A percentile compares a stretch with the other conserved stretches of the same genome.
These are phyloP conservation scores for Solanum pinnatisectum DNA, from an alignment of 257 asterid species.

Conservation along the genomic window DNA sequence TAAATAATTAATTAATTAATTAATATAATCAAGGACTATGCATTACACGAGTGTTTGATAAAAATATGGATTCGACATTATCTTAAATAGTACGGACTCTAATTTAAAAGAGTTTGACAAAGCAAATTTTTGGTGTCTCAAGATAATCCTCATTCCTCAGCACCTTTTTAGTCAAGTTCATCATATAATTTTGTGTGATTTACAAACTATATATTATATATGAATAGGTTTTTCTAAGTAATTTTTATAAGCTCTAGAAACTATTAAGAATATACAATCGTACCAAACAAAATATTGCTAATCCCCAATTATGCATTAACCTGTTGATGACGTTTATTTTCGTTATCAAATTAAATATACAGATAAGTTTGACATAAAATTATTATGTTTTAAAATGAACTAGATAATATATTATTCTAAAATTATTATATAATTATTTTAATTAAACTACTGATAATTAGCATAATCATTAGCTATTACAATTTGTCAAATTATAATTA, in stretches of 20 bases:
- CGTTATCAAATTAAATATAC: too few species aligned
- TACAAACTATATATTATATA: background rate
- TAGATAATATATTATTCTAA: background rate
- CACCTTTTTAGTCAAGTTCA: background rate
- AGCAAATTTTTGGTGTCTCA: background rate
- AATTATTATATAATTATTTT: too few species aligned
- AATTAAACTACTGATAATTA: background rate
- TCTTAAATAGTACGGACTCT: background rate
- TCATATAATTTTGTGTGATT: background rate
- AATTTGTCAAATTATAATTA: too few species aligned
- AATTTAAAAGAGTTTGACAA: background rate
- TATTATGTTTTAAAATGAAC: too few species aligned
- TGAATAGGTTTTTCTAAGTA: background rate
- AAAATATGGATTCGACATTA: background rate
- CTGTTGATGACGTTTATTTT: fast-evolving
- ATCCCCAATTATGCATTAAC: background rate
- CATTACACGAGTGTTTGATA: background rate
- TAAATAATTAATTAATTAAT: background rate
- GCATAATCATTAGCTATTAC: background rate
- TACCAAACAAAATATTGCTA: too few species aligned
- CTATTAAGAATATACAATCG: too few species aligned
- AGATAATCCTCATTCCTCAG: background rate
- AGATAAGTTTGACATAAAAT: background rate
- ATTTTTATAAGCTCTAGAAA: background rate
- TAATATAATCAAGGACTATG: background rate